Evolutionary conservation across 2,329 filamentous ascomycete species (phyloP).

Genomic region (Fusarium napiforme): DNA sequence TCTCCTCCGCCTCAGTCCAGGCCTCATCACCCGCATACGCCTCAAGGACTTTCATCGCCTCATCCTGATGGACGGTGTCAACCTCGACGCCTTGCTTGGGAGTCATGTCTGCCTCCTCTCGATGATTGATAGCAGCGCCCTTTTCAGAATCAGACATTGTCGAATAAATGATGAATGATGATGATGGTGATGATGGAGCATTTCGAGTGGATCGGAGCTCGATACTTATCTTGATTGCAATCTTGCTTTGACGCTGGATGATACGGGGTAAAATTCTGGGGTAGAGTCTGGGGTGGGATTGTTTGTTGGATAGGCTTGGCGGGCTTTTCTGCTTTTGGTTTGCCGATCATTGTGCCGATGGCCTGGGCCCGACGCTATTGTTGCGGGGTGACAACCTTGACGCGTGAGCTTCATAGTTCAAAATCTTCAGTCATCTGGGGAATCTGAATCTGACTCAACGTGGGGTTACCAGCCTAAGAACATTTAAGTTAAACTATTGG

Average conservation of each 20-base stretch:
- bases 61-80: constrained; percentile 38
- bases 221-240: constrained; percentile 31
- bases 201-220: constrained; percentile 2
- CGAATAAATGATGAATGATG: not conserved
- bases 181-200: not conserved
- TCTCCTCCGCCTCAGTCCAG: constrained; percentile 58
- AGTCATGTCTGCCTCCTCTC: constrained; percentile 9
- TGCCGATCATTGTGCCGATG: not conserved
- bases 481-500: not conserved
- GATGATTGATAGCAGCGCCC: constrained; percentile 13
- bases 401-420: not conserved
- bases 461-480: not conserved
- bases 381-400: not conserved
- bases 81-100: not conserved
- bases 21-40: constrained; percentile 54
- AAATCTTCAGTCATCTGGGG: not conserved
- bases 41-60: constrained; percentile 53
- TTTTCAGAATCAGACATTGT: constrained; percentile 38
- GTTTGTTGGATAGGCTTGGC: not conserved
- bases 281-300: not conserved
- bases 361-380: constrained; percentile 1
- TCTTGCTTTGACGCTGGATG: not conserved
- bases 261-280: not conserved
- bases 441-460: not conserved
- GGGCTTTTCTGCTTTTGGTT: constrained; percentile 5